A percentile compares a stretch with the other conserved stretches of the same genome.
Evolutionary conservation across 2,329 filamentous ascomycete genomes (phyloP).

Genomic region (Septoria linicola): DNA sequence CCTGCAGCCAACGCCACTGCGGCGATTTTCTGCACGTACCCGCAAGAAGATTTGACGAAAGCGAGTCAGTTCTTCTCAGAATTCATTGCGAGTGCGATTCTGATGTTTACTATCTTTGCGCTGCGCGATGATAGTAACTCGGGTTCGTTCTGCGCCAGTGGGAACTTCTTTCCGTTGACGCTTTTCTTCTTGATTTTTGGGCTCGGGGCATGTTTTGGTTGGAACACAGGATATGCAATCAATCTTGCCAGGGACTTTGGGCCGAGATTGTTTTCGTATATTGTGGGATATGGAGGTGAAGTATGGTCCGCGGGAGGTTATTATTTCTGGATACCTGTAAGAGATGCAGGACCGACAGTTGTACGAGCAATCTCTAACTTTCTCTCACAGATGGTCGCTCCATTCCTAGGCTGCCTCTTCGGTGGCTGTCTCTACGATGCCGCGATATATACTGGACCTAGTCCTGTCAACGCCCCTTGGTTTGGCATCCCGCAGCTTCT

Average conservation of each 20-base stretch:
- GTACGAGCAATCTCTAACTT: not conserved
- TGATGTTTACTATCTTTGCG: slow-evolving; percentile 70
- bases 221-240: slow-evolving; percentile 67
- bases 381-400: slow-evolving; percentile 59
- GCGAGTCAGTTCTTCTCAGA: slow-evolving; percentile 70
- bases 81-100: slow-evolving; percentile 63
- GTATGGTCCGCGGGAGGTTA: slow-evolving; percentile 64
- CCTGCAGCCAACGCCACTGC: slow-evolving; percentile 58
- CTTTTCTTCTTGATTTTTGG: slow-evolving; percentile 68
- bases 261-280: slow-evolving; percentile 65
- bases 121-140: slow-evolving; percentile 55
- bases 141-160: slow-evolving; percentile 35
- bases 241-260: slow-evolving; percentile 71
- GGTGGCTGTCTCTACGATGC: slow-evolving; percentile 67
- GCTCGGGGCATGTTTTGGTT: slow-evolving; percentile 66
- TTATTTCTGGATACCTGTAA: slow-evolving; percentile 62
- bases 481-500: slow-evolving; percentile 31
- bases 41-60: slow-evolving; percentile 61
- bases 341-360: no score
- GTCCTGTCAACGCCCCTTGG: slow-evolving; percentile 63
- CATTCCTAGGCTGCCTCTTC: slow-evolving; percentile 61
- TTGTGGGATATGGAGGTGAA: slow-evolving; percentile 64
- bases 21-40: slow-evolving; percentile 69
- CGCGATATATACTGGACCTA: slow-evolving; percentile 62
- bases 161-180: slow-evolving; percentile 55